These are phyloP conservation scores for Penicillium polonicum DNA, from an alignment of 2,329 filamentous ascomycete genomes.

Conservation along the genomic window DNA sequence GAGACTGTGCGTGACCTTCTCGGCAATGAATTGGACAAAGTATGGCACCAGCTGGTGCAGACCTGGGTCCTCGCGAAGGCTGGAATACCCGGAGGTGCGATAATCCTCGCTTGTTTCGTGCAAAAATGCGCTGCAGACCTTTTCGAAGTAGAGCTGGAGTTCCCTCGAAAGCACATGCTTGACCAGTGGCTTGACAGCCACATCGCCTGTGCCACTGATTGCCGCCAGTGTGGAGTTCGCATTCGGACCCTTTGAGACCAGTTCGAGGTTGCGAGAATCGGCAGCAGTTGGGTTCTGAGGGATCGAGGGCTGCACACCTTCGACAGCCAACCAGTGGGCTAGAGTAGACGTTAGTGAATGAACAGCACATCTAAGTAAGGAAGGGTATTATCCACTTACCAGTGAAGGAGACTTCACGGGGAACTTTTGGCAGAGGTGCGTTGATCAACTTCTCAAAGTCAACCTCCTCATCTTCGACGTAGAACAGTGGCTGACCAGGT, in stretches of 20 bases:
- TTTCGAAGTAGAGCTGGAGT: constrained; percentile 94
- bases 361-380: background rate
- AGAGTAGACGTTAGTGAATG: constrained; percentile 15
- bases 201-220: constrained; percentile 77
- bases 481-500: constrained; percentile 90
- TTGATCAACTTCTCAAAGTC: constrained; percentile 99
- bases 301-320: constrained; percentile 94
- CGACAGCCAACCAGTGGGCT: constrained; percentile 97
- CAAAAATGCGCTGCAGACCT: constrained; percentile 83
- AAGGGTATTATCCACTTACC: constrained; percentile 52
- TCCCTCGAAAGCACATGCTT: constrained; percentile 97
- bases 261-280: constrained; percentile 78
- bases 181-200: constrained; percentile 82
- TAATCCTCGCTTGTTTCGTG: constrained; percentile 86
- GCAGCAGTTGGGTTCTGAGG: constrained; percentile 90
- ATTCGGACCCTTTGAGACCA: constrained; percentile 84
- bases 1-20: constrained; percentile 91
- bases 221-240: constrained; percentile 83
- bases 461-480: constrained; percentile 96
- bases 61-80: constrained; percentile 82
- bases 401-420: constrained; percentile 87
- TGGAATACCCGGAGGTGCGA: constrained; percentile 79
- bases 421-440: constrained; percentile 89
- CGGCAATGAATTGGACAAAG: constrained; percentile 91
- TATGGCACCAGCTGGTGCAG: constrained; percentile 95